phyloP scores from a whole-genome alignment of 306 rosid genomes.

The Castanea mollissima region DNA sequence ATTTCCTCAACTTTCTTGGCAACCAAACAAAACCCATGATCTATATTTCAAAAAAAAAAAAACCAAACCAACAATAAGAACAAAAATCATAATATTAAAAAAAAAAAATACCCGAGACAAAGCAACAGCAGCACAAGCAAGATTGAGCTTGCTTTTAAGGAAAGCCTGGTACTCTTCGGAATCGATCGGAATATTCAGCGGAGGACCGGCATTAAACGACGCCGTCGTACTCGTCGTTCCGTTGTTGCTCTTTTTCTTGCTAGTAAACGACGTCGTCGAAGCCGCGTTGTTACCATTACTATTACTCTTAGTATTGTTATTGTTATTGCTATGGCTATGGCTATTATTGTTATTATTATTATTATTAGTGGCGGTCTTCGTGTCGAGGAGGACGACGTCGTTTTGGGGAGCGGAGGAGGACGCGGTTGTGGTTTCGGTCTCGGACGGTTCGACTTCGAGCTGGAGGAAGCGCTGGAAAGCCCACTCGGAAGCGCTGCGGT shows the following conservation, averaged over 20 bases:
- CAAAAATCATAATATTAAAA: not conserved
- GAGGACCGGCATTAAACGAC: slow-evolving; percentile 6
- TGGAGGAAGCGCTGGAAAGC: slow-evolving; percentile 74
- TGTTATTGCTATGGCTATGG: no score
- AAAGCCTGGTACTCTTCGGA: slow-evolving; percentile 63
- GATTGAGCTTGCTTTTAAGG: slow-evolving; percentile 84
- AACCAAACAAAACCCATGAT: not conserved
- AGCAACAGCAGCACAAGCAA: slow-evolving; percentile 94
- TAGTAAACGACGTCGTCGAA: no score
- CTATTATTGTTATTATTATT: not conserved
- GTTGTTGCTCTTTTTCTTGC: no score
- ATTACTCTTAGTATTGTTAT: no score
- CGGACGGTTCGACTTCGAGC: slow-evolving; percentile 29
- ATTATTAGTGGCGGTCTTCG: slow-evolving; percentile 4
- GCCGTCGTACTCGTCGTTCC: not conserved
- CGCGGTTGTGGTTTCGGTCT: not conserved
- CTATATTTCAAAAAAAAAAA: not conserved
- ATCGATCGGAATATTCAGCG: slow-evolving; percentile 36
- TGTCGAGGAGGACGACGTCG: slow-evolving; percentile 37
- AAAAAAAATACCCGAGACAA: slow-evolving; percentile 50
- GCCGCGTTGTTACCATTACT: not conserved
- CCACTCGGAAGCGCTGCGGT: slow-evolving; percentile 86
- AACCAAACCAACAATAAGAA: not conserved
- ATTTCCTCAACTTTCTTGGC: not conserved
- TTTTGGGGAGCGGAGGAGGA: slow-evolving; percentile 30